These are phyloP conservation scores for Backusella psychrophila DNA, from an alignment of 192 early-diverging fungal genomes.

Conservation along the genomic window DNA sequence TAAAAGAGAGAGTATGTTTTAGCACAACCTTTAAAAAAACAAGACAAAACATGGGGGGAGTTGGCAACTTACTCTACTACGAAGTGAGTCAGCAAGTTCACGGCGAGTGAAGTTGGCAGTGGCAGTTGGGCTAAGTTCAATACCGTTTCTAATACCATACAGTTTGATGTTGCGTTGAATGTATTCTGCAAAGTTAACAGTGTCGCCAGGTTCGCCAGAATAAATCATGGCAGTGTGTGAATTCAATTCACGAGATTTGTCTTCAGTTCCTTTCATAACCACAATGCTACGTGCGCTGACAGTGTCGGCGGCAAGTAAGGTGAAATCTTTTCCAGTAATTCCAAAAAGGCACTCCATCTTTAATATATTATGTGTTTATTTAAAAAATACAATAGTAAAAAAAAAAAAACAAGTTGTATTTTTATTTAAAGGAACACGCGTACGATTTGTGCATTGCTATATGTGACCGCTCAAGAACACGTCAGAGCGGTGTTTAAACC, in stretches of 20 bases:
- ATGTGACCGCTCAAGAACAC: background rate
- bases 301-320: slow-evolving; percentile 82
- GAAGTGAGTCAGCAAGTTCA: slow-evolving; percentile 83
- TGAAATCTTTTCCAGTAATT: slow-evolving; percentile 92
- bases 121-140: slow-evolving; percentile 76
- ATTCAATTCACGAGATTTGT: slow-evolving; percentile 88
- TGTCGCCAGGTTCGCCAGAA: slow-evolving; percentile 90
- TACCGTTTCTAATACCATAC: slow-evolving; percentile 84
- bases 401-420: slow-evolving; percentile 15
- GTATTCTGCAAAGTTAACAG: slow-evolving; percentile 93
- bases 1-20: background rate
- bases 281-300: slow-evolving; percentile 77
- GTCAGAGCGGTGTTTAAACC: background rate
- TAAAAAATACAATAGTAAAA: background rate
- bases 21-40: too few relatives aligned
- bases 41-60: too few relatives aligned
- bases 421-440: slow-evolving; percentile 3
- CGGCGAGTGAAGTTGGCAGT: slow-evolving; percentile 81
- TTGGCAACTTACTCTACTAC: slow-evolving; percentile 60
- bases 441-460: slow-evolving; percentile 5
- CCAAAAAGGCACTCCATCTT: slow-evolving; percentile 86
- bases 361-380: background rate
- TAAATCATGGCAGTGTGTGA: slow-evolving; percentile 81
- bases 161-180: slow-evolving; percentile 91
- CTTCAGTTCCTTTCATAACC: slow-evolving; percentile 88